A percentile compares a stretch with the other conserved stretches of the same genome.
These are phyloP conservation scores for Ceratocystis variospora DNA, from an alignment of 2,329 filamentous ascomycete species.

Conservation along the genomic window DNA sequence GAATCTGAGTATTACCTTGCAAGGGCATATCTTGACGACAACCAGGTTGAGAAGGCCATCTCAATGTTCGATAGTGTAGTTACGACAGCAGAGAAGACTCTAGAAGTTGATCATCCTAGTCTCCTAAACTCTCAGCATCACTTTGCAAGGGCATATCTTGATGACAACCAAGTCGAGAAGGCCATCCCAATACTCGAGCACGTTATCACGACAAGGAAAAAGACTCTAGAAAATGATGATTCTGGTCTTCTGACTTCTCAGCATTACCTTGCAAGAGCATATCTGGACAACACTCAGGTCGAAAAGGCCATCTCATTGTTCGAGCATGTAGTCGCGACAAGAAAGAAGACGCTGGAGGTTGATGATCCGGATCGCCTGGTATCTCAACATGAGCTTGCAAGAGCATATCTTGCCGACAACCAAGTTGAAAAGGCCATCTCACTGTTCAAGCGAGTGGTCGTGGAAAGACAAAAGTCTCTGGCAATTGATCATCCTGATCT, in stretches of 20 bases:
- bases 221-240: not conserved
- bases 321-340: no score
- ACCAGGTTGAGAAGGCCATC: no score
- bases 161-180: not conserved
- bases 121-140: no score
- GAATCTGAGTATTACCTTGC: not conserved
- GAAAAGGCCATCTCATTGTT: no score
- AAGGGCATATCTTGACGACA: no score
- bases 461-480: fast-evolving
- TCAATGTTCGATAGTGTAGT: not conserved
- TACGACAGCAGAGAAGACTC: not conserved
- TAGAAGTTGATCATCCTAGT: not conserved
- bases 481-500: not conserved
- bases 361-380: no score
- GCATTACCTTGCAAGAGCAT: not conserved
- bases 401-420: not conserved
- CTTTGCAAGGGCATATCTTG: no score
- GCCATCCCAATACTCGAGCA: not conserved
- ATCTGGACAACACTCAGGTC: not conserved
- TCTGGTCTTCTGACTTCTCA: not conserved
- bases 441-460: not conserved
- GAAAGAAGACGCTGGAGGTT: no score
- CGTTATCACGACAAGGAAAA: not conserved
- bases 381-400: no score
- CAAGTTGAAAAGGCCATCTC: not conserved